Conservation (phyloP, 2,329 filamentous ascomycete genomes). For the Dothideomycetes sp. region DNA sequence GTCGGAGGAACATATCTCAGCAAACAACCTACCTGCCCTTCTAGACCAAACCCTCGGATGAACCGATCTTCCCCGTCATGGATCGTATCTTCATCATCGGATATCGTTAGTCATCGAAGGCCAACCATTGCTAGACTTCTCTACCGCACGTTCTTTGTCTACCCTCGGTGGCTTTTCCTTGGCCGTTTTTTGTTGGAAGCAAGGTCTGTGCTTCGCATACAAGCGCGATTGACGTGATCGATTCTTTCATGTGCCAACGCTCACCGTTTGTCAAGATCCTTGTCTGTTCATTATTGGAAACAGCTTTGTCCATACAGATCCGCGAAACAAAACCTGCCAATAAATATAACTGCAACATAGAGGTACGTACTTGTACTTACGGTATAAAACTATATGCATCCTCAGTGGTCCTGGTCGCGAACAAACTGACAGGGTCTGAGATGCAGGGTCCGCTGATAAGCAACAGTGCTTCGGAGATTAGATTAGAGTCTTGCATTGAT, state of each 20-base stretch:
- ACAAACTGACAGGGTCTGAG: too few species aligned
- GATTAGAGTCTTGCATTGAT: conserved; percentile 11
- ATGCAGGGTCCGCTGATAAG: too few species aligned
- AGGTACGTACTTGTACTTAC: too few species aligned
- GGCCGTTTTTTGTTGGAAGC: conserved; percentile 13
- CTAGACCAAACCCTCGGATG: conserved; percentile 2
- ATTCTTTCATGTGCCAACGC: background rate
- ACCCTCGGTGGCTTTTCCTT: conserved; percentile 7
- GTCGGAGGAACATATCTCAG: background rate
- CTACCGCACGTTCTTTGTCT: conserved; percentile 2
- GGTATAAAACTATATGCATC: too few species aligned
- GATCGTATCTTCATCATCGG: conserved; percentile 7
- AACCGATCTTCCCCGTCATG: conserved; percentile 11
- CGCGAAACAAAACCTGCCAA: too few species aligned
- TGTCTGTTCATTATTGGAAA: too few species aligned
- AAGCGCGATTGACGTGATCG: conserved; percentile 9
- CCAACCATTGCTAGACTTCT: conserved; percentile 2
- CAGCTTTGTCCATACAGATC: too few species aligned
- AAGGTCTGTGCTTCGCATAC: conserved; percentile 8
- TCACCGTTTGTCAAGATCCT: conserved; percentile 1
- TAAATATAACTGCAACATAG: too few species aligned
- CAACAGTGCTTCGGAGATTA: too few species aligned
- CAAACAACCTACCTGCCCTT: too few species aligned
- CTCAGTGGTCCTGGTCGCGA: too few species aligned
- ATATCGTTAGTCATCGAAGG: conserved; percentile 8